Evolutionary conservation across 1,284 basidiomycete species (phyloP), one percentile per base, ranked within the genome.

Genomic region (Moesziomyces globuligerus): DNA sequence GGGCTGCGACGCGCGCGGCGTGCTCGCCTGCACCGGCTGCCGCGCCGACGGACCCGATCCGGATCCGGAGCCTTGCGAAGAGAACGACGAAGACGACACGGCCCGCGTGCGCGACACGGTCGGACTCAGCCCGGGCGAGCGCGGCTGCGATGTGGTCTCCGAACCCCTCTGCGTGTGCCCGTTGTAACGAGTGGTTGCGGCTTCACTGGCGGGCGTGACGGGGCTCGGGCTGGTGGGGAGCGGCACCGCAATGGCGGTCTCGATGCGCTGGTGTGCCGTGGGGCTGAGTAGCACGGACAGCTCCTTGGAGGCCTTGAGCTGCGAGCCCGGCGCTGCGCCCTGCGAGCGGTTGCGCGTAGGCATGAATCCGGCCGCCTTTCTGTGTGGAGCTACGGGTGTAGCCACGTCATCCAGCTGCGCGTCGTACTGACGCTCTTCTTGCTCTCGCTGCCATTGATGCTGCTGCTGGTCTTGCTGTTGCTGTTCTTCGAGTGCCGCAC

Each of bases 171-270:
- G 60, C 11, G 59, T 36, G n/a, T 17, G 29, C 37, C 51, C 60
- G 29, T 32, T 48, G 7, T 34, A 45, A 3, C 62, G 25, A 17
- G 58, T 29, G n/a, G 60, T 47, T 7, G 61, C 54, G 32, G 46
- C 46, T 7, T 39, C 34, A 29, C 32, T 50, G 24, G 17, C 15
- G 9, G 32, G 15, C 7, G 17, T 37, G 21, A 43, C 43, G 6
- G 60, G 61, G 17, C 44, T 49, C 6, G 69, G 69, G 18, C 69
- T 72, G 17, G 45, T 67, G 13, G 69, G 69, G 13, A 72, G 40
- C 5, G 69, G 69, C 2, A 67, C 52, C 21, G 58, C 21, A 7
- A 62, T 58, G 0, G 68, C 68, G 7, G 60, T 55, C 42, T 71
- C 48, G 40, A 66, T 58, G 5, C 60, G 53, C 20, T 58, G 62